phyloP scores from a whole-genome alignment of 2,329 filamentous ascomycete genomes.

The Ceratocystis colombiana region DNA sequence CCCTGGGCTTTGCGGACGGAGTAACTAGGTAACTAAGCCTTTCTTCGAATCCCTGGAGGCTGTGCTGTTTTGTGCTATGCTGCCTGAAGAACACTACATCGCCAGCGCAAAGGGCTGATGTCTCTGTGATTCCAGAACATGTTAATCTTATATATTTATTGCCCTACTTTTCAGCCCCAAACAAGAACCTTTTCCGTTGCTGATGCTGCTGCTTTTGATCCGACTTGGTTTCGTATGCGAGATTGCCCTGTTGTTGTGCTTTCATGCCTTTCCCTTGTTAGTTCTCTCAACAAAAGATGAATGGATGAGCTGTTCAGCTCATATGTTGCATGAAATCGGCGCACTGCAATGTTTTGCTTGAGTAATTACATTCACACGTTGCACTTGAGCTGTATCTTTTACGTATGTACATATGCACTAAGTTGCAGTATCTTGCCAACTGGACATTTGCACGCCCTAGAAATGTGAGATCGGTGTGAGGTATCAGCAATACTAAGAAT shows the following conservation, averaged over 20 bases:
- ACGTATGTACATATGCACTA: background rate
- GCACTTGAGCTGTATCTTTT: background rate
- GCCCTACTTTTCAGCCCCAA: background rate
- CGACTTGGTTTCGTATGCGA: too few relatives aligned
- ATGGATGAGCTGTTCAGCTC: background rate
- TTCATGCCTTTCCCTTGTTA: too few relatives aligned
- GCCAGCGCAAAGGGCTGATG: conserved; percentile 9
- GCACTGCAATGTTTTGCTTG: too few relatives aligned
- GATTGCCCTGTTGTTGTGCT: too few relatives aligned
- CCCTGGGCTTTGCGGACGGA: background rate
- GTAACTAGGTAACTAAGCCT: background rate
- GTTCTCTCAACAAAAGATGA: background rate
- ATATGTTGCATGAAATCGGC: background rate
- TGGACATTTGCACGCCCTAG: background rate
- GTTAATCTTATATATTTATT: background rate
- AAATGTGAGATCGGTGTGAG: background rate
- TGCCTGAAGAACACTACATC: background rate
- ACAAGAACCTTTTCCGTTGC: background rate
- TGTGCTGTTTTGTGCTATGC: conserved; percentile 1
- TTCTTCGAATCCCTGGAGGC: background rate
- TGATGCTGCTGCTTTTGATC: too few relatives aligned
- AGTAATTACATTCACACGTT: background rate
- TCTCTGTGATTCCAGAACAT: conserved; percentile 11
- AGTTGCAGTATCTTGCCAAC: conserved; percentile 1
- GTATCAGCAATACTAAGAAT: background rate